Conservation (phyloP, 2,329 filamentous ascomycete species). For the Penicillium sp. region DNA sequence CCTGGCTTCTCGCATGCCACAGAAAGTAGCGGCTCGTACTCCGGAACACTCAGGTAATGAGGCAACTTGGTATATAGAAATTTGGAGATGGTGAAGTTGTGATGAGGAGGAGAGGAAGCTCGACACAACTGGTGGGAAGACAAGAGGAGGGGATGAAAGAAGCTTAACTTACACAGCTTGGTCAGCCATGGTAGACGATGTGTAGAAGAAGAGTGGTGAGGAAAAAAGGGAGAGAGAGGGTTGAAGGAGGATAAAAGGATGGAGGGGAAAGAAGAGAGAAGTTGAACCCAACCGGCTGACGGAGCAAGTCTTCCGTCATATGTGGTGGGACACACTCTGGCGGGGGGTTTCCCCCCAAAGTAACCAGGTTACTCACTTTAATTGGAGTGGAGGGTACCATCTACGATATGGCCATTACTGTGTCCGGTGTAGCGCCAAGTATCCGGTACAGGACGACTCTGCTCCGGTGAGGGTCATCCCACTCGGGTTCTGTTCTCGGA, state of each 20-base stretch:
- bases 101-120: conserved; percentile 8
- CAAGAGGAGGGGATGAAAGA: neutral
- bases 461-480: conserved; percentile 34
- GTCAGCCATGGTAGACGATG: conserved; percentile 45
- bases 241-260: conserved; percentile 28
- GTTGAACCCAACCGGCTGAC: conserved; percentile 33
- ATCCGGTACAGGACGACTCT: conserved; percentile 39
- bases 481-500: conserved; percentile 26
- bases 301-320: conserved; percentile 44
- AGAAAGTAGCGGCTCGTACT: neutral
- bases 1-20: neutral
- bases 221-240: conserved; percentile 24
- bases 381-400: conserved; percentile 7
- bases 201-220: conserved; percentile 17
- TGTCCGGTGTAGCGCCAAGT: conserved; percentile 28
- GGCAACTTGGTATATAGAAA: neutral
- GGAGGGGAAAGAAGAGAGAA: conserved; percentile 29
- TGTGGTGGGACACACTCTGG: conserved; percentile 32
- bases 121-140: neutral
- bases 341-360: conserved; percentile 9
- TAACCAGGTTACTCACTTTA: neutral
- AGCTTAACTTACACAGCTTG: conserved; percentile 49
- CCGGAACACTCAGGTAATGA: neutral
- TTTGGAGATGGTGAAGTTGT: conserved; percentile 11
- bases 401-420: conserved; percentile 14